phyloP scores from a whole-genome alignment of 345 rosid species.

The Toxicodendron radicans region DNA sequence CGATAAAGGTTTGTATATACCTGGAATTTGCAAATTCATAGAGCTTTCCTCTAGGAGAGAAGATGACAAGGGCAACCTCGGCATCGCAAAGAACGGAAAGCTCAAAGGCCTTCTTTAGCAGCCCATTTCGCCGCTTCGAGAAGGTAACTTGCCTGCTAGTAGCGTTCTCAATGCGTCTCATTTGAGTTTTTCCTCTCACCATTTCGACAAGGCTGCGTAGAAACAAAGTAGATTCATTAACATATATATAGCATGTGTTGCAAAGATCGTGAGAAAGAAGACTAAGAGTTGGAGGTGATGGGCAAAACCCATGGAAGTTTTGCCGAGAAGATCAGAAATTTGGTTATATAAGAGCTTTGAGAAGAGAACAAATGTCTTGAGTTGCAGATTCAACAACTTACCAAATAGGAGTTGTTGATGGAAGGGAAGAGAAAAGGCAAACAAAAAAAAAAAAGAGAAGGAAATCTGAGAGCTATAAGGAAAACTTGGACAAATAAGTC shows the following conservation, averaged over 20 bases:
- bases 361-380: no score
- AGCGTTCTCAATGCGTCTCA: conserved; percentile 77
- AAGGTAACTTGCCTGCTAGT: conserved; percentile 82
- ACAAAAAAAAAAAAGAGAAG: no score
- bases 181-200: conserved; percentile 81
- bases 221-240: no score
- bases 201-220: conserved; percentile 17
- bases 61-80: conserved; percentile 70
- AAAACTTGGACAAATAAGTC: not conserved
- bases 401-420: not conserved
- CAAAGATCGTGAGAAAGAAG: no score
- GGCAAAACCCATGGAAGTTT: no score
- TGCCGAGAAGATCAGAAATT: not conserved
- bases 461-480: not conserved
- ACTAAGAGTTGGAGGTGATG: no score
- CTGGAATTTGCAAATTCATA: conserved; percentile 65
- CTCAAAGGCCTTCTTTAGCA: conserved; percentile 77
- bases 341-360: not conserved
- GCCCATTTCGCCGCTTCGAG: conserved; percentile 73
- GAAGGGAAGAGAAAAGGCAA: not conserved
- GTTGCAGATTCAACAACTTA: not conserved
- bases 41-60: conserved; percentile 72
- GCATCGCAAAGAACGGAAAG: conserved; percentile 83
- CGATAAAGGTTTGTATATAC: conserved; percentile 25
- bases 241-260: no score